Evolutionary conservation across 2,329 filamentous ascomycete species (phyloP), one percentile per base, ranked within the genome.

Genomic region (Alternaria angustiovoidea): DNA sequence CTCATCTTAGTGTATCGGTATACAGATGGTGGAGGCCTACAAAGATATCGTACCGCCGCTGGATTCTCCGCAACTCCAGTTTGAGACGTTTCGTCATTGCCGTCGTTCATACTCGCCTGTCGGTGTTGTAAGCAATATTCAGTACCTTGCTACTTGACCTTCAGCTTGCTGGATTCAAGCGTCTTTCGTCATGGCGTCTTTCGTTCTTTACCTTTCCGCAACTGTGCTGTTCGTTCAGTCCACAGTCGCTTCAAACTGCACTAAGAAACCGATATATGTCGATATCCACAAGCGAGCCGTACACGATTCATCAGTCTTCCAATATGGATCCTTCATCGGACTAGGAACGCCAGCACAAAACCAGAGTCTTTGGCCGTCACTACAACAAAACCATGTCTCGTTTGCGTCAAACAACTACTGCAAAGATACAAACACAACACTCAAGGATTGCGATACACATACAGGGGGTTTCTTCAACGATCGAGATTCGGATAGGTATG

Each of bases 271-370:
- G 0, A 75, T 82, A 55, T 82, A 80, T 57, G 78, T 82, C 66
- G 80, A 82, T 47, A 81, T 82, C 38, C 80, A 82, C 54, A 77
- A 76, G 59, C 72, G 81, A 51, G 76, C 71, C 14, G 80, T 82
- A n/a, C 75, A 81, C 51, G 76, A 77, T 48, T 75, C 76, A 6
- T 62, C 69, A 2, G 67, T 73, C 12, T 78, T 79, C 48, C 80
- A 81, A 56, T 82, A 82, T 72, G 81, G 81, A 48, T 78, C 79
- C 2, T 82, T 82, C 68, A 78, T 81, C 34, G 81, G 81, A 20
- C 69, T 81, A 8, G 80, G 80, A 8, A 71, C 75, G 7, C 78
- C 79, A 22, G 75, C 79, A 62, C 80, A 82, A 60, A 82, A 82
- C 59, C 76, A 81, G 51, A 81, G 79, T 47, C 65, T 81, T 16